phyloP scores from a whole-genome alignment of 441 rosid genomes.

The Gossypium gossypioides region DNA sequence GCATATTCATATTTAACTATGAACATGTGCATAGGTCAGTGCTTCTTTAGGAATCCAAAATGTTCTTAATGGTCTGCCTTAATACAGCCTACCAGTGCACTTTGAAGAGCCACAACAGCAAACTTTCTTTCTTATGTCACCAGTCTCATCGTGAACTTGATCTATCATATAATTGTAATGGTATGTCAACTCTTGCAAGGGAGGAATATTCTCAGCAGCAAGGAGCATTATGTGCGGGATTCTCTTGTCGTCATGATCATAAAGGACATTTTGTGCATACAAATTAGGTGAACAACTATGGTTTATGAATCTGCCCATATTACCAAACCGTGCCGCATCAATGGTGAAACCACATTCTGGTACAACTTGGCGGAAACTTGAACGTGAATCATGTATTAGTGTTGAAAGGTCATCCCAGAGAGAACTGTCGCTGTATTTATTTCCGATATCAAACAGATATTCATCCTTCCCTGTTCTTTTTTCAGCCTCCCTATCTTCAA shows the following conservation, averaged over 20 bases:
- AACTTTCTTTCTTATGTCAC: conserved; percentile 57
- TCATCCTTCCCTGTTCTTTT: conserved; percentile 58
- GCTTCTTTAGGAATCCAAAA: not conserved
- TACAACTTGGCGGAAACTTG: conserved; percentile 26
- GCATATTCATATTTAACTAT: not conserved
- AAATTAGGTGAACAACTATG: conserved; percentile 90
- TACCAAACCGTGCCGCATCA: conserved; percentile 67
- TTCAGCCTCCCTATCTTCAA: conserved; percentile 75
- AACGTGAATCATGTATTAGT: conserved; percentile 27
- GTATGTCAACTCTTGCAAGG: conserved; percentile 74
- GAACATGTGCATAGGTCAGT: not conserved
- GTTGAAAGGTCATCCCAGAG: conserved; percentile 41
- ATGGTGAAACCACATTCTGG: conserved; percentile 57
- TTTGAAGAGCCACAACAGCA: conserved; percentile 75
- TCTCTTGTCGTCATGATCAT: conserved; percentile 66
- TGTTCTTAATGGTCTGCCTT: conserved; percentile 11
- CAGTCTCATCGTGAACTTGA: conserved; percentile 57
- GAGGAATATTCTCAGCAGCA: conserved; percentile 76
- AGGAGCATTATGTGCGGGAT: conserved; percentile 86
- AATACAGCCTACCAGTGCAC: conserved; percentile 77
- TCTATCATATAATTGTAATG: conserved; percentile 62
- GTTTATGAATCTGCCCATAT: conserved; percentile 79
- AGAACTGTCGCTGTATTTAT: conserved; percentile 30
- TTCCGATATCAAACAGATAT: conserved; percentile 78
- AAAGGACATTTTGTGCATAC: conserved; percentile 77